These are phyloP conservation scores for Botrytis squamosa DNA, from an alignment of 2,329 filamentous ascomycete species.

Conservation along the genomic window DNA sequence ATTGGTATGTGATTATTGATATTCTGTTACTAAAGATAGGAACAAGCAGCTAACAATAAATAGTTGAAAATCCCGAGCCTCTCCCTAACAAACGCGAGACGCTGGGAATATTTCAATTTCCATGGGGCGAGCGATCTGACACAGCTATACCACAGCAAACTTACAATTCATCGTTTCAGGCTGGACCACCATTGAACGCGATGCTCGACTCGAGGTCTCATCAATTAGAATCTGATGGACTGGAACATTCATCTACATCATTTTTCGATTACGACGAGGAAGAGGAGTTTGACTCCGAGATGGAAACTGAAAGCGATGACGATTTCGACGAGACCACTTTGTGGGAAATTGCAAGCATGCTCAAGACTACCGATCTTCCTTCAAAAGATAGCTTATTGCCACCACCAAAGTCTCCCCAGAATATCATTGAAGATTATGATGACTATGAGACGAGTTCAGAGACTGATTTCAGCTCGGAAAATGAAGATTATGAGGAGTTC, in stretches of 20 bases:
- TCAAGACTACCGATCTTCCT: conserved; percentile 53
- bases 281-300: conserved; percentile 39
- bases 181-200: conserved; percentile 29
- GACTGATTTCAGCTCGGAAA: conserved; percentile 26
- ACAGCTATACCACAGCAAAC: conserved; percentile 47
- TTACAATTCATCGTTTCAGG: conserved; percentile 32
- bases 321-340: conserved; percentile 60
- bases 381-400: conserved; percentile 53
- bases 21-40: background rate
- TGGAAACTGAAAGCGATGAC: conserved; percentile 38
- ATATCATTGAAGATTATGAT: conserved; percentile 31
- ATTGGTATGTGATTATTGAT: conserved; percentile 43
- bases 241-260: conserved; percentile 41
- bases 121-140: conserved; percentile 64
- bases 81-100: conserved; percentile 57
- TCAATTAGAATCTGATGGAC: conserved; percentile 30
- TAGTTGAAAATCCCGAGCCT: conserved; percentile 58
- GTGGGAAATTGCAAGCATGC: conserved; percentile 62
- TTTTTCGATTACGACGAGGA: conserved; percentile 61
- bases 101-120: conserved; percentile 64
- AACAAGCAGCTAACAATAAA: conserved; percentile 22
- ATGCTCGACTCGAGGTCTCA: conserved; percentile 32
- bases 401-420: background rate
- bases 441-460: conserved; percentile 21
- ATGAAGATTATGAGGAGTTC: conserved; percentile 15